phyloP scores from a whole-genome alignment of 441 rosid genomes.

The Eruca vesicaria region DNA sequence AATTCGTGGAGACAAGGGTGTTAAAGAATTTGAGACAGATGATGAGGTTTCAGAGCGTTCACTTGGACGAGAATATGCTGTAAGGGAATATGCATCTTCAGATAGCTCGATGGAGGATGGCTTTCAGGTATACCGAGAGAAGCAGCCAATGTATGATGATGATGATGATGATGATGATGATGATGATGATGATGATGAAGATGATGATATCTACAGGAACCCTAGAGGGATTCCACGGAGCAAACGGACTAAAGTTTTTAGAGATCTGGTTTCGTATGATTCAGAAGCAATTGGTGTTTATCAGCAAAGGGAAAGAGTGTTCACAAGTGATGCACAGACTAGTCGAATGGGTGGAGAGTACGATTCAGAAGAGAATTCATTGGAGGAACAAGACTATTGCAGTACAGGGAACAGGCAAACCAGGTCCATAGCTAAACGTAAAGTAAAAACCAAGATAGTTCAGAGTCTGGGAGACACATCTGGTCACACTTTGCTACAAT shows the following conservation, averaged over 20 bases:
- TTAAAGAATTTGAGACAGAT: constrained; percentile 36
- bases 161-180: constrained; percentile 17
- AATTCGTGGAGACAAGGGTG: background rate
- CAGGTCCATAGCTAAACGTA: constrained; percentile 44
- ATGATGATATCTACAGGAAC: constrained; percentile 33
- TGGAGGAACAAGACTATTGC: constrained; percentile 45
- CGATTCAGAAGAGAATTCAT: constrained; percentile 42
- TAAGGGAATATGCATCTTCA: constrained; percentile 38
- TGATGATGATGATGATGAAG: constrained; percentile 23
- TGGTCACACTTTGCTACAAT: constrained; percentile 26
- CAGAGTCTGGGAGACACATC: constrained; percentile 35
- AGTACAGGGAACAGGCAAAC: constrained; percentile 39
- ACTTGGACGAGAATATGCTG: constrained; percentile 39
- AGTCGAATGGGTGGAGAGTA: constrained; percentile 43
- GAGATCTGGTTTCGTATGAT: constrained; percentile 45
- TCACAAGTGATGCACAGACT: constrained; percentile 27
- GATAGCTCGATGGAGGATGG: constrained; percentile 45
- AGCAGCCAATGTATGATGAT: constrained; percentile 34
- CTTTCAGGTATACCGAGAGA: constrained; percentile 25
- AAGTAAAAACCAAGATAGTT: constrained; percentile 40
- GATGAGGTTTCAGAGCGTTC: constrained; percentile 56
- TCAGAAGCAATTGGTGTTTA: constrained; percentile 38
- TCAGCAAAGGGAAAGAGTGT: constrained; percentile 34
- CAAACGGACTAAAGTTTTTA: constrained; percentile 42
- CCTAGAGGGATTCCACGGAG: constrained; percentile 36